Evolutionary conservation across 805 yeast genomes (phyloP).

Genomic region (Jamesozyma hellenica): DNA sequence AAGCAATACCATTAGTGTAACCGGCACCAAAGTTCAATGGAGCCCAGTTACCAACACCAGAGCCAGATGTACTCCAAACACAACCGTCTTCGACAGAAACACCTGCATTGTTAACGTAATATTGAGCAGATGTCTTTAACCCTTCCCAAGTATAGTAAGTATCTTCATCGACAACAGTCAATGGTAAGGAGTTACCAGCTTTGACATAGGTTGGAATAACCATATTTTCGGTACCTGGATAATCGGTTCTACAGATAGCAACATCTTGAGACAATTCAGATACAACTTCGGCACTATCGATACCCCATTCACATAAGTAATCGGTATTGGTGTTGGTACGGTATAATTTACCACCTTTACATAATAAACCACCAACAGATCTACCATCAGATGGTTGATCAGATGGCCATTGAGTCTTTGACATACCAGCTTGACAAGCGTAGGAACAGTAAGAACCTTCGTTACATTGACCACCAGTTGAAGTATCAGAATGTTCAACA

Average conservation of each 20-base stretch:
- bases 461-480: constrained; percentile 57
- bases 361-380: constrained; percentile 86
- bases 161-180: constrained; percentile 73
- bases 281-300: constrained; percentile 56
- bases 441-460: constrained; percentile 95
- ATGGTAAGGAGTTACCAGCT: constrained; percentile 56
- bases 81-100: constrained; percentile 86
- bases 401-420: constrained; percentile 97
- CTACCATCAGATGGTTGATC: constrained; percentile 83
- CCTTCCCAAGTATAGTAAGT: constrained; percentile 80
- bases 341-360: constrained; percentile 80
- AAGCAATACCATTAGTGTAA: constrained; percentile 56
- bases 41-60: constrained; percentile 96
- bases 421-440: constrained; percentile 98
- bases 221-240: constrained; percentile 99
- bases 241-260: constrained; percentile 95
- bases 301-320: constrained; percentile 88
- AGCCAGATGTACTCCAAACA: constrained; percentile 77
- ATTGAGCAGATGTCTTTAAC: constrained; percentile 81
- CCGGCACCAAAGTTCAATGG: constrained; percentile 96
- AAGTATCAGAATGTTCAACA: constrained; percentile 35
- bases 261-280: constrained; percentile 56
- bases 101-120: constrained; percentile 96
- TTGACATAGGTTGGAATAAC: constrained; percentile 78
- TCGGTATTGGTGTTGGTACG: constrained; percentile 60